Percentiles rank a stretch among this genome's conserved stretches.
Conservation (phyloP, 805 yeast species). For the Yarrowia osloensis region DNA sequence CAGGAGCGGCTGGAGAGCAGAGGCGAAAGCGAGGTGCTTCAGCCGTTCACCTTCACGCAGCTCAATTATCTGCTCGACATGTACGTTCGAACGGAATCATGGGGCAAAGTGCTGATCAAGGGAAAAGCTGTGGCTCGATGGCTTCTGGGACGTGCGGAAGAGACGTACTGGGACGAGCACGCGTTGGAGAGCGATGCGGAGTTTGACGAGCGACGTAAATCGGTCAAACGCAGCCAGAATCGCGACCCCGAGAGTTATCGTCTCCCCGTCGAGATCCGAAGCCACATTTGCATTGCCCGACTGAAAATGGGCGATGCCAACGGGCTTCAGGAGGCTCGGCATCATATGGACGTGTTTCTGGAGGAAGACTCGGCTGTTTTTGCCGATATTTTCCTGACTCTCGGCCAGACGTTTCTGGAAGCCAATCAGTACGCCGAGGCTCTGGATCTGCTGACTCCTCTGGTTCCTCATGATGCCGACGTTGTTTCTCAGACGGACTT, state of each 20-base stretch:
- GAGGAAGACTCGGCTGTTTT: conserved; percentile 61
- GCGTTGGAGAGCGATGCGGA: conserved; percentile 65
- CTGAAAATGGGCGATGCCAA: conserved; percentile 52
- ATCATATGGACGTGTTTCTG: conserved; percentile 63
- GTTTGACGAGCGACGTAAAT: conserved; percentile 67
- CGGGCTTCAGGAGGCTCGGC: conserved; percentile 62
- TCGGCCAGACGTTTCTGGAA: conserved; percentile 71
- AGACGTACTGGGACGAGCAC: conserved; percentile 65
- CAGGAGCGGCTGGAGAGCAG: conserved; percentile 43
- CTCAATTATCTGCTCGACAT: conserved; percentile 81
- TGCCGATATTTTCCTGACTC: conserved; percentile 71
- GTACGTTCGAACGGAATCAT: conserved; percentile 67
- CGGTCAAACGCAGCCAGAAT: conserved; percentile 24
- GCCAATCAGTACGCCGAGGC: conserved; percentile 77
- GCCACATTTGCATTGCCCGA: conserved; percentile 74
- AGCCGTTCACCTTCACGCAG: conserved; percentile 80
- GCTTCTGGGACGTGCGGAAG: conserved; percentile 69
- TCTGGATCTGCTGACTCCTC: conserved; percentile 59
- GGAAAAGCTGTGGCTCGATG: conserved; percentile 77
- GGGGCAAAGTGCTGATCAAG: conserved; percentile 61
- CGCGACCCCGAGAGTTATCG: conserved; percentile 40
- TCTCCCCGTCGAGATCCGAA: conserved; percentile 85
- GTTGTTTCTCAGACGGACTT: conserved; percentile 18
- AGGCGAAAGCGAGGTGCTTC: conserved; percentile 32
- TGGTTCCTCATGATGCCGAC: conserved; percentile 47